Evolutionary conservation across 768 basidiomycete species (phyloP), one percentile per base, ranked within the genome.

Genomic region (Austroboletus eburneus): DNA sequence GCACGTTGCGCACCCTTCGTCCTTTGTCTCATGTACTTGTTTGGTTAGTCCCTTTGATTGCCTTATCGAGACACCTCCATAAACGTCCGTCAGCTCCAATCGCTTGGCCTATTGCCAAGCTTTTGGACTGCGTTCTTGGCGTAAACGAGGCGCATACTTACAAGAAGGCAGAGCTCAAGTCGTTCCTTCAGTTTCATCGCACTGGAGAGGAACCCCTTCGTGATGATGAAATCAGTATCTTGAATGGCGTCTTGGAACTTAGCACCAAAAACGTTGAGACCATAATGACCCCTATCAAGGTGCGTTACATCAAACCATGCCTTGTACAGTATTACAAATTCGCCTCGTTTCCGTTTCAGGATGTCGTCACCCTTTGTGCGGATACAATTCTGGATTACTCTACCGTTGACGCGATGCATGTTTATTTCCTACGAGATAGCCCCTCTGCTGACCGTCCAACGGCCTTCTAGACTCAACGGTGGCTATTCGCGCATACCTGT

Each of bases 401-500:
- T 2, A 79, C 79, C 1, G 82, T 98, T 16, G 91, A 94, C 59
- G 72, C 72, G 38, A 78, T 91, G 87, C 87, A 56, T 12, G 75
- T 65, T 64, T 42, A 6, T 49, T 27, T 5, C 48, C 36, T n/a
- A n/a, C 13, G 30, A 45, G 12, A 33, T 12, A 39, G 22, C 33
- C 24, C 25, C 14, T 49, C 12, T 20, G 17, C 51, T 54, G 39
- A 56, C 23, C 8, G 20, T 36, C 42, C 44, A 57, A 43, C 49
- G 29, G 17, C 45, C 4, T 9, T 45, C n/a, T 55, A 87, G 83
- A 37, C 65, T 87, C 18, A 60, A 73, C n/a, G 87, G 83, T 52
- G 94, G 94, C 0, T 96, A 95, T 62, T 94, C 92, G 2, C 83
- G 94, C 17, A 89, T 98, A 58, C 94, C 94, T 0, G 78, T 98